phyloP scores from a whole-genome alignment of 2,329 filamentous ascomycete genomes.

The Gaeumannomyces sp. region DNA sequence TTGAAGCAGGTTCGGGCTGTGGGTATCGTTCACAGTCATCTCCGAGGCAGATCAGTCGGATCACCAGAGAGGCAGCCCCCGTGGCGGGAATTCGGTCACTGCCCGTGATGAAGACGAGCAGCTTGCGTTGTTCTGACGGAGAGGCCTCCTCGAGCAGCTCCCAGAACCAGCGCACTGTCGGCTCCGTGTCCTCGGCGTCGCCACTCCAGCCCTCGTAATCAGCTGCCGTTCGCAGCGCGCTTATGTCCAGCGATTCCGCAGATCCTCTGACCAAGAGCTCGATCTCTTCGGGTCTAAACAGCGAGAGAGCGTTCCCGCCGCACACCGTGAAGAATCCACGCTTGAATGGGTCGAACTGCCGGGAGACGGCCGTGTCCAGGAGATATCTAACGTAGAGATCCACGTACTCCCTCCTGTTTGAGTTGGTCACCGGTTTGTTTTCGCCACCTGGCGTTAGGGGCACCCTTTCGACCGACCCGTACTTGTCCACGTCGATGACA shows the following conservation, averaged over 20 bases:
- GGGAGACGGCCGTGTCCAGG: slow-evolving; percentile 68
- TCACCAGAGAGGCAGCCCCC: slow-evolving; percentile 71
- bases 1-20: slow-evolving; percentile 92
- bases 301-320: slow-evolving; percentile 76
- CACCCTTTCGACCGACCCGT: slow-evolving; percentile 60
- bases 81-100: slow-evolving; percentile 87
- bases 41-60: slow-evolving; percentile 70
- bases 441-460: slow-evolving; percentile 72
- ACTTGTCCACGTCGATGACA: slow-evolving; percentile 68
- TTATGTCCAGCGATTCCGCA: slow-evolving; percentile 75
- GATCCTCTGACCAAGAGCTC: slow-evolving; percentile 81
- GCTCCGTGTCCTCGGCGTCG: slow-evolving; percentile 51
- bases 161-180: slow-evolving; percentile 83
- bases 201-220: slow-evolving; percentile 72
- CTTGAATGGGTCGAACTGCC: slow-evolving; percentile 91
- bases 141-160: slow-evolving; percentile 63
- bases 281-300: slow-evolving; percentile 88
- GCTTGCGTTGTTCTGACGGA: slow-evolving; percentile 64
- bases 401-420: slow-evolving; percentile 80
- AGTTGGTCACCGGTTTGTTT: slow-evolving; percentile 70
- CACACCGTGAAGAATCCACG: slow-evolving; percentile 90
- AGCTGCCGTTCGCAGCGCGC: slow-evolving; percentile 67
- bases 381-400: slow-evolving; percentile 76
- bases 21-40: slow-evolving; percentile 71
- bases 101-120: slow-evolving; percentile 83